Conservation (phyloP, 257 asterid genomes). For the Pogostemon cablin region DNA sequence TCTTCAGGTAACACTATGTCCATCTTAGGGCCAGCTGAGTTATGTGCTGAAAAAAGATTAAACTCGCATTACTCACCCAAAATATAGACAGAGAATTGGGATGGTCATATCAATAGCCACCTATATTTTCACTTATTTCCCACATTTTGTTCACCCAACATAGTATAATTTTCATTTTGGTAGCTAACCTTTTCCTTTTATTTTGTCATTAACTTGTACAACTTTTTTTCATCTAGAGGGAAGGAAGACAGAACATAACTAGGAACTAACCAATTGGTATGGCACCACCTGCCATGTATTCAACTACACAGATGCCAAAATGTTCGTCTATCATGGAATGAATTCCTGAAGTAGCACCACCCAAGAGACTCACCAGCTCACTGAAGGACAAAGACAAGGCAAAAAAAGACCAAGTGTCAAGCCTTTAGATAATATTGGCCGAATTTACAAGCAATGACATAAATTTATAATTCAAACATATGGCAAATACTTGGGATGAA, state of each 20-base stretch:
- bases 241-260: neutral
- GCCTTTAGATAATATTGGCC: neutral
- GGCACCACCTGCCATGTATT: constrained; percentile 95
- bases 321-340: constrained; percentile 98
- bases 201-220: too few relatives aligned
- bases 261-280: constrained; percentile 78
- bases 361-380: constrained; percentile 80
- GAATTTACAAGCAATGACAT: constrained; percentile 5
- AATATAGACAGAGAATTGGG: neutral
- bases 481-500: neutral
- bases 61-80: neutral
- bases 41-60: constrained; percentile 62
- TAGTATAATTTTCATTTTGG: neutral
- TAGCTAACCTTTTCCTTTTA: too few relatives aligned
- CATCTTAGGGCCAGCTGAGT: constrained; percentile 95
- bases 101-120: neutral
- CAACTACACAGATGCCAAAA: constrained; percentile 95
- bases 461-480: constrained; percentile 2
- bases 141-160: neutral
- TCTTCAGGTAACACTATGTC: constrained; percentile 85
- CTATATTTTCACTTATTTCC: neutral
- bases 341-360: constrained; percentile 79
- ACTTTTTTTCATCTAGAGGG: too few relatives aligned
- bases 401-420: constrained; percentile 16
- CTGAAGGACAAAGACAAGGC: constrained; percentile 43